These are phyloP conservation scores for Zygosaccharomyces lentus DNA, from an alignment of 805 yeast genomes.

Conservation along the genomic window DNA sequence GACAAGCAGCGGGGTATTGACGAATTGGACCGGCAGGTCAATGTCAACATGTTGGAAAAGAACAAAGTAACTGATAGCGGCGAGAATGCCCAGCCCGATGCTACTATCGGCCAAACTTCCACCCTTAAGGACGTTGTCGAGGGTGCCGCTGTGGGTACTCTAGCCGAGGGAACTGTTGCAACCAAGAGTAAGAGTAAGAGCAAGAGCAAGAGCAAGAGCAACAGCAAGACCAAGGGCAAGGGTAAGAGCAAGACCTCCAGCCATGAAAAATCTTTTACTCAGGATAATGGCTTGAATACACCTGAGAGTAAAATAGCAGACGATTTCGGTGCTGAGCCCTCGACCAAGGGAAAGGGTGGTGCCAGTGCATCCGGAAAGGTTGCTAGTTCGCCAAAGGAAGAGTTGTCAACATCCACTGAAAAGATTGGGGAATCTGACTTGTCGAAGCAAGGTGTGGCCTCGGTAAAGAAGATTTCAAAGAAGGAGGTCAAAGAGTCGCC, in stretches of 20 bases:
- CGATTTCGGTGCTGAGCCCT: neutral
- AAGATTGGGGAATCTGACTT: neutral
- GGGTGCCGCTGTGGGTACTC: conserved; percentile 8
- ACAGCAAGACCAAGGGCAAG: too few relatives aligned
- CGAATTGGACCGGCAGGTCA: neutral
- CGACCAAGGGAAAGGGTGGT: neutral
- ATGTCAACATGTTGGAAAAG: neutral
- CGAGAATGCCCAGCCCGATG: neutral
- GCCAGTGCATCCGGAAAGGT: neutral
- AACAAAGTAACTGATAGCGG: neutral
- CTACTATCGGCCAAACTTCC: neutral
- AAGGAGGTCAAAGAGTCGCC: neutral
- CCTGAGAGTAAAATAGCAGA: too few relatives aligned
- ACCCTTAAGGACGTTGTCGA: conserved; percentile 11
- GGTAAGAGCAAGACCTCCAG: too few relatives aligned
- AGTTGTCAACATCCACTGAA: neutral
- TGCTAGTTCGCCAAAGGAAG: neutral
- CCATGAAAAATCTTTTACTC: too few relatives aligned
- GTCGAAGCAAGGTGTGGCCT: neutral
- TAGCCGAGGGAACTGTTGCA: neutral
- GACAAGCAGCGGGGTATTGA: neutral
- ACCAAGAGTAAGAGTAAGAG: too few relatives aligned
- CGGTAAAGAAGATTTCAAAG: neutral
- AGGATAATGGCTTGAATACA: too few relatives aligned
- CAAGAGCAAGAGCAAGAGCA: too few relatives aligned